Evolutionary conservation across 2,329 filamentous ascomycete genomes (phyloP).

Genomic region (Beauveria bassiana): DNA sequence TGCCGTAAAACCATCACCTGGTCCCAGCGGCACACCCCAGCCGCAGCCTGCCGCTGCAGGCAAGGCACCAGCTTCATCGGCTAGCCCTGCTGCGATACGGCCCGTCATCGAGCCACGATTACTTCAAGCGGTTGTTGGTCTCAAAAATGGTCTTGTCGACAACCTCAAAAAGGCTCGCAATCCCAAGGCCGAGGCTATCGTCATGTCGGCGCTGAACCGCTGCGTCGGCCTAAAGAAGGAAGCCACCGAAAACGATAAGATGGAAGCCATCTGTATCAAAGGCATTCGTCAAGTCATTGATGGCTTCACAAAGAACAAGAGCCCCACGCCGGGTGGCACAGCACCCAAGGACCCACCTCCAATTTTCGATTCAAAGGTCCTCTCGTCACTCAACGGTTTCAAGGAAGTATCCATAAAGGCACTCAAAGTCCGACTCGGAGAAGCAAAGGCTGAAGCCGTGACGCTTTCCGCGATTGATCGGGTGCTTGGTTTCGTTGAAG

Average conservation of each 20-base stretch:
- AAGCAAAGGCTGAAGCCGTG: slow-evolving; percentile 36
- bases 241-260: slow-evolving; percentile 35
- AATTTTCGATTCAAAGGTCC: slow-evolving; percentile 32
- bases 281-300: slow-evolving; percentile 35
- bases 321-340: slow-evolving; percentile 23
- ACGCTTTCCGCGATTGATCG: slow-evolving; percentile 44
- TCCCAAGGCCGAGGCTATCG: slow-evolving; percentile 37
- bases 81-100: slow-evolving; percentile 20
- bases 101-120: slow-evolving; percentile 38
- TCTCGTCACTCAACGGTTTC: slow-evolving; percentile 35
- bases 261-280: slow-evolving; percentile 40
- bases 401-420: slow-evolving; percentile 38
- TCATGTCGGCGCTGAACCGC: slow-evolving; percentile 46
- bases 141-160: slow-evolving; percentile 39
- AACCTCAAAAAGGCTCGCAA: slow-evolving; percentile 36
- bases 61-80: slow-evolving; percentile 21
- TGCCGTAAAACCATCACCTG: slow-evolving; percentile 1
- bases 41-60: slow-evolving; percentile 14
- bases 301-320: slow-evolving; percentile 33
- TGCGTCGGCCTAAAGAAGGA: slow-evolving; percentile 39
- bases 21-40: slow-evolving; percentile 10
- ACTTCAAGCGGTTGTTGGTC: slow-evolving; percentile 33
- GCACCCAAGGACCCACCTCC: slow-evolving; percentile 20
- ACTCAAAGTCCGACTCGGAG: slow-evolving; percentile 32
- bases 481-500: slow-evolving; percentile 38